Base-by-base conservation (phyloP, 73 alveolate species). In the Symbiodinium natans region DNA sequence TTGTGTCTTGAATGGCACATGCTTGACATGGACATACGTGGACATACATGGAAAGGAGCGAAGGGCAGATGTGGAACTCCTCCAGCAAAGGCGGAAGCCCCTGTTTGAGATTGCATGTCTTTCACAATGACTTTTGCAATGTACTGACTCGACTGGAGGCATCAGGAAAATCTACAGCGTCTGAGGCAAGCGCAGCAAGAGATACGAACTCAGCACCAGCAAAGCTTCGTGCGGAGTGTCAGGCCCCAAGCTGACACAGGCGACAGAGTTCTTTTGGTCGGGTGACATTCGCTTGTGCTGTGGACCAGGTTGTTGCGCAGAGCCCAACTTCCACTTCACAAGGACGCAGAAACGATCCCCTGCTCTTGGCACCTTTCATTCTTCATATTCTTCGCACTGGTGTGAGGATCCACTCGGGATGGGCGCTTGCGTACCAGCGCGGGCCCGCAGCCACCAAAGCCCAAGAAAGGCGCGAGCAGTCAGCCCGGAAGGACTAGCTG, bases 21-120 rank as follows among this genome's bases (percentile, higher is more conserved):
- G n/a, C n/a, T n/a, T n/a, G n/a, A n/a, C n/a, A n/a, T n/a, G n/a
- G n/a, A n/a, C n/a, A n/a, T n/a, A n/a, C n/a, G n/a, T n/a, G n/a
- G n/a, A n/a, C n/a, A n/a, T n/a, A n/a, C n/a, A n/a, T n/a, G n/a
- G 59, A 9, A 2, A 90, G 97, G 97, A 90, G 77, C 97, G 88
- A 17, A 90, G 41, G 77, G 34, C 80, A 7, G 97, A 90, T 31
- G 97, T 90, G 87, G 88, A 90, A 77, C 88, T 90, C 39, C 48
- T 90, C 77, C 97, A 90, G 88, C 77, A 73, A 83, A 63, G 95
- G 94, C 83, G 17, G 54, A n/a, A n/a, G 54, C 77, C 77, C 6
- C 33, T 59, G 77, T 59, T 8, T 10, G 77, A 19, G 77, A 10
- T 13, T 21, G 59, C 59, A 46, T n/a, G n/a, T n/a, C n/a, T n/a